Percentiles rank a stretch among this genome's conserved stretches.
These are phyloP conservation scores for Bondarzewia mesenterica DNA, from an alignment of 1,284 basidiomycete genomes.

Conservation along the genomic window DNA sequence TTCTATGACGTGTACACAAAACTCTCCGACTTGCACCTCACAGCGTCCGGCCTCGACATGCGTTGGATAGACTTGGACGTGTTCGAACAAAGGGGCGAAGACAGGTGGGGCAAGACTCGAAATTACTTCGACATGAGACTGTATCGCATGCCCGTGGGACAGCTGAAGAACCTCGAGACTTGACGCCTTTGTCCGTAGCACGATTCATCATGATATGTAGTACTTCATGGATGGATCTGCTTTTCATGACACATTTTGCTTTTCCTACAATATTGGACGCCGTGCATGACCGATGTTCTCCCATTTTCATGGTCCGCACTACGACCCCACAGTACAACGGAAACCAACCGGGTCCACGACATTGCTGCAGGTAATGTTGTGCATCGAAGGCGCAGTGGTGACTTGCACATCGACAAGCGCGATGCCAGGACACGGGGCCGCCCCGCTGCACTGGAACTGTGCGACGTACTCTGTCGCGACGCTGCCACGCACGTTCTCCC, in stretches of 20 bases:
- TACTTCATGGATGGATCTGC: too few species aligned
- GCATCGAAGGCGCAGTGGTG: conserved; percentile 11
- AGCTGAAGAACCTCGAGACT: too few species aligned
- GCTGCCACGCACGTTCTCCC: conserved; percentile 21
- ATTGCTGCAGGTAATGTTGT: conserved; percentile 18
- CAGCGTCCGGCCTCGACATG: conserved; percentile 70
- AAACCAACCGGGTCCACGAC: conserved; percentile 21
- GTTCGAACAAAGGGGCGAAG: conserved; percentile 30
- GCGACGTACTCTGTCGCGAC: conserved; percentile 18
- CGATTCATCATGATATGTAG: too few species aligned
- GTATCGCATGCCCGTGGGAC: conserved; percentile 55
- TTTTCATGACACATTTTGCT: too few species aligned
- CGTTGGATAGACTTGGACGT: conserved; percentile 72
- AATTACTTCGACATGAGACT: conserved; percentile 65
- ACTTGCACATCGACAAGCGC: conserved; percentile 18
- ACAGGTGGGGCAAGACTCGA: conserved; percentile 62
- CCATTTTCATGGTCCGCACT: neutral
- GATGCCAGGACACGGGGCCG: conserved; percentile 22
- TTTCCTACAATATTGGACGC: too few species aligned
- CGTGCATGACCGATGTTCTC: too few species aligned
- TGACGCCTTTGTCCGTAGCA: too few species aligned
- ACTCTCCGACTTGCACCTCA: conserved; percentile 81
- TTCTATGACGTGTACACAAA: conserved; percentile 92
- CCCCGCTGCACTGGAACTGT: conserved; percentile 23
- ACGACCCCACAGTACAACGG: conserved; percentile 16